Conservation (phyloP, 352 stramenopile genomes). For the Globisporangium irregulare region DNA sequence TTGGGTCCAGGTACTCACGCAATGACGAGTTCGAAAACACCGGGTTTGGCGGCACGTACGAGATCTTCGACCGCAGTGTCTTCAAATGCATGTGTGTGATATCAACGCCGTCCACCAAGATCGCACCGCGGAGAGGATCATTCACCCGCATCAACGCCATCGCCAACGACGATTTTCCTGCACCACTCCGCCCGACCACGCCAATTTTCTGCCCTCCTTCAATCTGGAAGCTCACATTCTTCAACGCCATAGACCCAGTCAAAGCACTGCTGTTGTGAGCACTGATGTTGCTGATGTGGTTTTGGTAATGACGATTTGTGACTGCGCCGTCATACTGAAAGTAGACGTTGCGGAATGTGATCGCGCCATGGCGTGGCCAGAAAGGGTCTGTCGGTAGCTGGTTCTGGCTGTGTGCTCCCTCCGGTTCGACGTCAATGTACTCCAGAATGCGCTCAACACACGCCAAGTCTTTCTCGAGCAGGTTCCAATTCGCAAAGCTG, state of each 20-base stretch:
- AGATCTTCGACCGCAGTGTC: conserved; percentile 44
- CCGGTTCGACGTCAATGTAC: conserved; percentile 24
- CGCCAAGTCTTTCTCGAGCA: conserved; percentile 32
- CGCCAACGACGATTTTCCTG: conserved; percentile 57
- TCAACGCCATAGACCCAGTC: conserved; percentile 29
- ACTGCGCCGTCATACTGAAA: conserved; percentile 22
- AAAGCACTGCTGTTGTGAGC: not conserved
- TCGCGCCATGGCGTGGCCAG: conserved; percentile 27
- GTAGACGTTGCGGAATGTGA: conserved; percentile 33
- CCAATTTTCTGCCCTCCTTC: conserved; percentile 52
- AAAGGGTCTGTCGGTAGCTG: conserved; percentile 22
- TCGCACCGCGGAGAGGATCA: conserved; percentile 40
- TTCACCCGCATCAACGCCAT: conserved; percentile 58
- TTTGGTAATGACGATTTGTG: conserved; percentile 25
- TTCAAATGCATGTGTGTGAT: conserved; percentile 39
- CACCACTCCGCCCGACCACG: conserved; percentile 57
- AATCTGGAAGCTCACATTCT: conserved; percentile 47
- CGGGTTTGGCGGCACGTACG: conserved; percentile 88
- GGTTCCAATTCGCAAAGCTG: conserved; percentile 28
- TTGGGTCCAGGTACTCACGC: conserved; percentile 92
- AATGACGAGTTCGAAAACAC: conserved; percentile 92
- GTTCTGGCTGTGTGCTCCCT: conserved; percentile 5
- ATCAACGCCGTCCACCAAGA: conserved; percentile 90
- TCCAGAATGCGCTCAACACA: conserved; percentile 41
- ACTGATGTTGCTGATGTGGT: conserved; percentile 8